A percentile compares a stretch with the other conserved stretches of the same genome.
phyloP scores from a whole-genome alignment of 192 early-diverging fungal species.

The Allomyces arbusculus region DNA sequence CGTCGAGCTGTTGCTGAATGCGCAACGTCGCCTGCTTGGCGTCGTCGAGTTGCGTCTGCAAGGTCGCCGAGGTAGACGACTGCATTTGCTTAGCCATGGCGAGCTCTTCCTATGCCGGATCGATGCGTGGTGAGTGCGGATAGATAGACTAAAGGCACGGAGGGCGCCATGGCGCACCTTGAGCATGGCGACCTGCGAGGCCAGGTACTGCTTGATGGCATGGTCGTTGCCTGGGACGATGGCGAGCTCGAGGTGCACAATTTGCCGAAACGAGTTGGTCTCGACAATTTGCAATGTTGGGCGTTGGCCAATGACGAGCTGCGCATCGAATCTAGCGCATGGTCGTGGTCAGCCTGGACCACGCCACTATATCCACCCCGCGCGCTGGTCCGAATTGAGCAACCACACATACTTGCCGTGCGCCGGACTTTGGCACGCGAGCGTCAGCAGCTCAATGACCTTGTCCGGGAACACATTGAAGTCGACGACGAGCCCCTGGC shows the following conservation, averaged over 20 bases:
- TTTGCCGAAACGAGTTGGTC: constrained; percentile 32
- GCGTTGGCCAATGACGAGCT: constrained; percentile 7
- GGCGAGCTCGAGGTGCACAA: constrained; percentile 22
- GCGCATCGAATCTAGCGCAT: constrained; percentile 17
- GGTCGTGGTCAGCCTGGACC: background rate
- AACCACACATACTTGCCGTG: no score
- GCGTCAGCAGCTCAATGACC: constrained; percentile 19
- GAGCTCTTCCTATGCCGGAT: background rate
- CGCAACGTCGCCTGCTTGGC: constrained; percentile 1
- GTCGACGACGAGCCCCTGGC: constrained; percentile 29
- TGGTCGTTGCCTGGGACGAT: constrained; percentile 24
- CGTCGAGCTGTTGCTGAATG: constrained; percentile 13
- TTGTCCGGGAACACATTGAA: constrained; percentile 31
- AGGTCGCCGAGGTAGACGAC: background rate
- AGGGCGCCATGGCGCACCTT: constrained; percentile 10
- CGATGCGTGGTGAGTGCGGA: no score
- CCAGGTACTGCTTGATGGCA: constrained; percentile 27
- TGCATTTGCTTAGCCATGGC: background rate
- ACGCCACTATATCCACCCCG: background rate
- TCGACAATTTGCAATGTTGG: constrained; percentile 23
- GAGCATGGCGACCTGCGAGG: constrained; percentile 16
- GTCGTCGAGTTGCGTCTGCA: constrained; percentile 6
- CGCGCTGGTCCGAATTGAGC: no score
- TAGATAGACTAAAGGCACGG: no score
- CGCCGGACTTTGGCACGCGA: no score